Conservation (phyloP, 768 basidiomycete genomes). For the Amanita exitialis region DNA sequence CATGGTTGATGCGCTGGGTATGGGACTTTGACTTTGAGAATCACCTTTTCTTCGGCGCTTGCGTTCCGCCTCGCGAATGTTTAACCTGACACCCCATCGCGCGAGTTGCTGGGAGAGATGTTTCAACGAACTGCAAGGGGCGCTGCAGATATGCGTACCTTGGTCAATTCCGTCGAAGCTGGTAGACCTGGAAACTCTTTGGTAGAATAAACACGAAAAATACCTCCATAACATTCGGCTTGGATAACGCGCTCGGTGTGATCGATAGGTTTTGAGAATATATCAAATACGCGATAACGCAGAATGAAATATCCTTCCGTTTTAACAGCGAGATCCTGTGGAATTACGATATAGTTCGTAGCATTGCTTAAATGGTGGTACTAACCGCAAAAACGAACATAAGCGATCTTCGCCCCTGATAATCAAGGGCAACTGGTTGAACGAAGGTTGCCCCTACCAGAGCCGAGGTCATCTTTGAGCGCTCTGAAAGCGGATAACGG, state of each 20-base stretch:
- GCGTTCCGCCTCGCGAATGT: slow-evolving; percentile 49
- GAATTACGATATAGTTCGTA: neutral
- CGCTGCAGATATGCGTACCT: slow-evolving; percentile 25
- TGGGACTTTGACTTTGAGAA: slow-evolving; percentile 11
- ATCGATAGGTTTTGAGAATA: slow-evolving; percentile 31
- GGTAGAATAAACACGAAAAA: slow-evolving; percentile 59
- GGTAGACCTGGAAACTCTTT: slow-evolving; percentile 64
- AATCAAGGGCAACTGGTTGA: slow-evolving; percentile 43
- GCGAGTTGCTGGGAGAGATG: slow-evolving; percentile 31
- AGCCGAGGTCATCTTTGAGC: slow-evolving; percentile 38
- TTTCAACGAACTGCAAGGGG: neutral
- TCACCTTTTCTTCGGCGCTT: slow-evolving; percentile 34
- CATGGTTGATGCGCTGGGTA: neutral
- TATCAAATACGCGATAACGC: slow-evolving; percentile 56
- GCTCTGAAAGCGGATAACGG: slow-evolving; percentile 33
- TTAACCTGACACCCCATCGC: slow-evolving; percentile 47
- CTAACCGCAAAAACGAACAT: slow-evolving; percentile 59
- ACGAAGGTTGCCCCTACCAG: slow-evolving; percentile 56
- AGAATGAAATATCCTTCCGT: slow-evolving; percentile 57
- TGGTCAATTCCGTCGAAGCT: slow-evolving; percentile 58
- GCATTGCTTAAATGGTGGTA: slow-evolving; percentile 10
- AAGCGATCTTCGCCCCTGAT: slow-evolving; percentile 43
- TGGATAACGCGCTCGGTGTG: slow-evolving; percentile 32
- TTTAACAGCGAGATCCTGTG: slow-evolving; percentile 63
- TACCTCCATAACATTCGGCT: slow-evolving; percentile 56